Percentiles rank a stretch among this genome's conserved stretches.
phyloP scores from a whole-genome alignment of 768 basidiomycete species.

The Mycena capillaripes region DNA sequence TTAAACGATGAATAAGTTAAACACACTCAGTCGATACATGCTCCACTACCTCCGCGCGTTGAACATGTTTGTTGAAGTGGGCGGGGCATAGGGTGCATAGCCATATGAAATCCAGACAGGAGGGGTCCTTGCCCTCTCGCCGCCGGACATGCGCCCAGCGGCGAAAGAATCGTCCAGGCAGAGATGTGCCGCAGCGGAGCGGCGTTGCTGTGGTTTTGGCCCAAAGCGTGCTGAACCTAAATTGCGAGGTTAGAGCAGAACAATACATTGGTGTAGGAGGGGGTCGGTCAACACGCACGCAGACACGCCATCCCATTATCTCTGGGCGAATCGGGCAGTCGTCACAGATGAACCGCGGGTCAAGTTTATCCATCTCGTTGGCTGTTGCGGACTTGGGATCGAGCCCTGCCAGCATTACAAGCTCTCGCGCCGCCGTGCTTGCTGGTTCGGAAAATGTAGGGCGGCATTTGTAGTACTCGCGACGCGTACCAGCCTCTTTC shows the following conservation, averaged over 20 bases:
- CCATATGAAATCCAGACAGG: neutral
- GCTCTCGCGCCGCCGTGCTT: neutral
- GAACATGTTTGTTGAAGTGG: neutral
- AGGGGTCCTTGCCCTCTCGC: neutral
- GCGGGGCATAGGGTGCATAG: conserved; percentile 2
- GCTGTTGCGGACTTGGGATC: neutral
- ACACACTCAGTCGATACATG: neutral
- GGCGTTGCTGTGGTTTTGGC: neutral
- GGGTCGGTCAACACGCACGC: neutral
- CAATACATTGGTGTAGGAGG: neutral
- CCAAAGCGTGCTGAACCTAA: neutral
- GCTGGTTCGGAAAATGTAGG: neutral
- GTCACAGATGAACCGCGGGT: neutral
- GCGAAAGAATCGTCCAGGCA: neutral
- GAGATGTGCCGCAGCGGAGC: neutral
- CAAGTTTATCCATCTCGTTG: neutral
- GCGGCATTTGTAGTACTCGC: neutral
- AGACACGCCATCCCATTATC: neutral
- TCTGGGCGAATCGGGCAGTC: neutral
- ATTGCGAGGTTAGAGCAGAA: too few relatives aligned
- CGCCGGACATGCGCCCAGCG: neutral
- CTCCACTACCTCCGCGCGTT: neutral
- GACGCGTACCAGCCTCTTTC: neutral
- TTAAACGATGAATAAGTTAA: neutral
- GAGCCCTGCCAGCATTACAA: neutral